Percentiles rank a stretch among this genome's conserved stretches.
These are phyloP conservation scores for Fusarium palustre DNA, from an alignment of 2,329 filamentous ascomycete species.

Conservation along the genomic window DNA sequence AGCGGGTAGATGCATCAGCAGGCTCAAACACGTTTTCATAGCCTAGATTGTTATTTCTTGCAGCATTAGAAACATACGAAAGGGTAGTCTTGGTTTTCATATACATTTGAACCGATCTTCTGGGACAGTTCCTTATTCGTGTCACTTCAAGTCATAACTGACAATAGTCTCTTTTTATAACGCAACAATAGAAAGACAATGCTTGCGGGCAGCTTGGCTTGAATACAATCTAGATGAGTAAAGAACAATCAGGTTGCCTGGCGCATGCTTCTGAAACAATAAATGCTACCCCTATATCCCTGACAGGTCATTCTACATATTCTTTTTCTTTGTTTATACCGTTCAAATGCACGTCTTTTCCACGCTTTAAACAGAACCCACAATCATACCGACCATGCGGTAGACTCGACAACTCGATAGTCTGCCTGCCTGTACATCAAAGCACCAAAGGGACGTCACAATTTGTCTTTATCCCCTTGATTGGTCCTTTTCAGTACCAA, in stretches of 20 bases:
- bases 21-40: background rate
- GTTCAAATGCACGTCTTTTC: too few relatives aligned
- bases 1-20: background rate
- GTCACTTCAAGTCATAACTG: too few relatives aligned
- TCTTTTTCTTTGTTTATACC: background rate
- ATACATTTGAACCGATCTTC: background rate
- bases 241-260: background rate
- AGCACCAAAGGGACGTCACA: background rate
- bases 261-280: background rate
- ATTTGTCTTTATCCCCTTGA: background rate
- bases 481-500: conserved; percentile 19
- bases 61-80: background rate
- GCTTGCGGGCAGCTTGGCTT: background rate
- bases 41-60: background rate
- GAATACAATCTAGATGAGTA: background rate
- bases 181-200: background rate
- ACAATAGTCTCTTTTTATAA: background rate
- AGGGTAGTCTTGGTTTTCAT: background rate
- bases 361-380: too few relatives aligned
- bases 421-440: background rate
- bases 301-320: background rate
- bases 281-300: fast-evolving
- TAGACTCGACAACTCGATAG: background rate
- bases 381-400: background rate
- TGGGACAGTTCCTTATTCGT: background rate